Conservation (phyloP, 2,329 filamentous ascomycete genomes). For the Cladosporium oxysporum region DNA sequence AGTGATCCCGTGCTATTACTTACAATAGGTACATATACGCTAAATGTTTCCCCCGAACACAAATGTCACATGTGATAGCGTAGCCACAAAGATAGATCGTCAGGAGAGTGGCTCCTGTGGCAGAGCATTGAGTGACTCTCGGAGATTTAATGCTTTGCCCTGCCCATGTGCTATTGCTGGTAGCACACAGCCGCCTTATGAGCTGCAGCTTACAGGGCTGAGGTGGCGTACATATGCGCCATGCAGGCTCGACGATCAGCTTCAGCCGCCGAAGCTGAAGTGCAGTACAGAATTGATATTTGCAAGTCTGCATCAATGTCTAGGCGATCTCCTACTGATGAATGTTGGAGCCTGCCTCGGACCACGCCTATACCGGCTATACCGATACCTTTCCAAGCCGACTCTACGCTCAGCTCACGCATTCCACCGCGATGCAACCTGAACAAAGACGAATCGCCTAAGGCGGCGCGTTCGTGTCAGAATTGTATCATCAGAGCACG, state of each 20-base stretch:
- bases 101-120: neutral
- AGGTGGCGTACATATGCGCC: neutral
- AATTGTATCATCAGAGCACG: neutral
- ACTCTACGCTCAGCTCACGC: neutral
- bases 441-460: neutral
- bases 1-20: neutral
- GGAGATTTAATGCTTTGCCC: neutral
- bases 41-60: neutral
- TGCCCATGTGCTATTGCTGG: constrained; percentile 4
- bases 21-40: neutral
- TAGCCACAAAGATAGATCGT: neutral
- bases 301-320: neutral
- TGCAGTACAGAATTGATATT: neutral
- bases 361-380: neutral
- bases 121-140: neutral
- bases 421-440: neutral
- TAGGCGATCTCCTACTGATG: neutral
- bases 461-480: neutral
- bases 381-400: neutral
- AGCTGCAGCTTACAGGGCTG: constrained; percentile 3
- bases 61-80: neutral
- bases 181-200: constrained; percentile 1
- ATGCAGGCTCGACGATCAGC: neutral
- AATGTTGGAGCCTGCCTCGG: neutral
- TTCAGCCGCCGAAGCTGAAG: neutral